Conservation (phyloP, 2,329 filamentous ascomycete species). For the Neofusicoccum ribis region DNA sequence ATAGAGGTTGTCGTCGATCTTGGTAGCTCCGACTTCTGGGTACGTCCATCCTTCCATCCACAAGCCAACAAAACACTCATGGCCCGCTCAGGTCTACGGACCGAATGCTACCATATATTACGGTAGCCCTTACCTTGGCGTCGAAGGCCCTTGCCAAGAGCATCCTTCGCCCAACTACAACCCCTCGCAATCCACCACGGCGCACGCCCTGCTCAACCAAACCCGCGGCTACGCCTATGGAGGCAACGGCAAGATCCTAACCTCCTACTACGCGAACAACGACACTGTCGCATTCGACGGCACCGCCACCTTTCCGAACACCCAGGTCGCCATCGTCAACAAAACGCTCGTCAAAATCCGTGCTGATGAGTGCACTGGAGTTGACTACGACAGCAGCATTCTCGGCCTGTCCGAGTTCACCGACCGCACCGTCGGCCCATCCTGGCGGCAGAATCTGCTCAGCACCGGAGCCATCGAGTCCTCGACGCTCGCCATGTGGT, state of each 20-base stretch:
- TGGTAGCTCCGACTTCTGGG: too few relatives aligned
- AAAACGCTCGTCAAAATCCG: too few relatives aligned
- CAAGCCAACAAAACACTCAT: too few relatives aligned
- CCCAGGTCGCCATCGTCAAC: conserved; percentile 27
- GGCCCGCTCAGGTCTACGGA: conserved; percentile 4
- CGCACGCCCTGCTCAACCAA: neutral
- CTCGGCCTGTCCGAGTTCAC: conserved; percentile 31
- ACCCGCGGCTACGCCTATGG: conserved; percentile 17
- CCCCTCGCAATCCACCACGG: neutral
- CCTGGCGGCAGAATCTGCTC: conserved; percentile 33
- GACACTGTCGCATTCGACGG: conserved; percentile 3
- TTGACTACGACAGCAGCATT: conserved; percentile 29
- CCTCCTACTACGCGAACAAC: neutral
- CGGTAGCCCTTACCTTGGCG: conserved; percentile 6
- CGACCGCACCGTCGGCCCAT: conserved; percentile 27
- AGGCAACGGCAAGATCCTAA: conserved; percentile 19
- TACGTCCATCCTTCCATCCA: too few relatives aligned
- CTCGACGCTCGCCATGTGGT: conserved; percentile 37
- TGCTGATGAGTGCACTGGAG: conserved; percentile 26
- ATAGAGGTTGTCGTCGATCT: too few relatives aligned
- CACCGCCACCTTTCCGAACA: conserved; percentile 24
- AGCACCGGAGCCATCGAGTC: conserved; percentile 27
- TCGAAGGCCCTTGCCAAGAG: conserved; percentile 16
- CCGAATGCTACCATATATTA: conserved; percentile 21
- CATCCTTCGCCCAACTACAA: conserved; percentile 18